Percentiles rank a stretch among this genome's conserved stretches.
phyloP scores from a whole-genome alignment of 192 early-diverging fungal genomes.

The Endogone sp. region DNA sequence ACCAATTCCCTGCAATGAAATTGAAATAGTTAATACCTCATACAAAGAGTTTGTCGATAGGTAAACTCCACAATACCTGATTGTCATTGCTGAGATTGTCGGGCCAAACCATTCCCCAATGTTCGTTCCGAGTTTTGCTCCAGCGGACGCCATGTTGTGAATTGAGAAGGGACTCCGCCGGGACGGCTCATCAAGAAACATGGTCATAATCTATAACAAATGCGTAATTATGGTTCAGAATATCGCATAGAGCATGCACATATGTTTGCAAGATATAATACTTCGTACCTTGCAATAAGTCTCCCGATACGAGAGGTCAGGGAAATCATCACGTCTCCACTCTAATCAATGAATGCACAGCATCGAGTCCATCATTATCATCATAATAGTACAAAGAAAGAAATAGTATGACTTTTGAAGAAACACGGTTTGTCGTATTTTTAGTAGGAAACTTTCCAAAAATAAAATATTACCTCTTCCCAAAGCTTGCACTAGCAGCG shows the following conservation, averaged over 20 bases:
- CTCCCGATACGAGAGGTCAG: not conserved
- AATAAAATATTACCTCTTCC: slow-evolving; percentile 61
- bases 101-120: slow-evolving; percentile 96
- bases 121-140: slow-evolving; percentile 70
- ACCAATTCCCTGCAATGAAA: slow-evolving; percentile 23
- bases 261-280: too few relatives aligned
- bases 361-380: too few relatives aligned
- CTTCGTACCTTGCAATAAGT: too few relatives aligned
- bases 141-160: slow-evolving; percentile 74
- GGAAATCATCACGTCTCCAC: slow-evolving; percentile 7
- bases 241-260: too few relatives aligned
- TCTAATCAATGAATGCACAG: slow-evolving; percentile 8
- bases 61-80: slow-evolving; percentile 42
- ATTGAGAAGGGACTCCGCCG: slow-evolving; percentile 70
- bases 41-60: slow-evolving; percentile 24
- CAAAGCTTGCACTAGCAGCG: slow-evolving; percentile 62
- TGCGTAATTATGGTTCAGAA: not conserved
- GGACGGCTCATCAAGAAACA: slow-evolving; percentile 73
- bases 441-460: too few relatives aligned
- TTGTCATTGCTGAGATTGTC: slow-evolving; percentile 65
- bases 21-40: not conserved
- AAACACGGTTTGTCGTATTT: too few relatives aligned
- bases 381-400: too few relatives aligned
- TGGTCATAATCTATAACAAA: slow-evolving; percentile 19
- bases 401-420: too few relatives aligned